phyloP scores from a whole-genome alignment of 2,329 filamentous ascomycete species.

The Parastagonospora nodorum region DNA sequence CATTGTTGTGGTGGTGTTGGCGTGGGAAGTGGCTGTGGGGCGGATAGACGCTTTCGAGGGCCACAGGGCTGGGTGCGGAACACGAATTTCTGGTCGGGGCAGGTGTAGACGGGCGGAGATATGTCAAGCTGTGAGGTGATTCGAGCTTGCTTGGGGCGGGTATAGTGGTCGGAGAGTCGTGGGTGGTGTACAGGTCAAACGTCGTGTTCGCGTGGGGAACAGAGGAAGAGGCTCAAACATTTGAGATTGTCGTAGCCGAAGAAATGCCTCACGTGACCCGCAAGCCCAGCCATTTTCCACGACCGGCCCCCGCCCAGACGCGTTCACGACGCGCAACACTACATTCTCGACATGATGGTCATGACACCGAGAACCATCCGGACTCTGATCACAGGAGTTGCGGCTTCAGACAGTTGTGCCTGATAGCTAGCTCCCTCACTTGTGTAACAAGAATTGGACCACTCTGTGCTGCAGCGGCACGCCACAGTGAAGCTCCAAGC shows the following conservation, averaged over 20 bases:
- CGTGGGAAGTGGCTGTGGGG: conserved; percentile 23
- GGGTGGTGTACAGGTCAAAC: conserved; percentile 4
- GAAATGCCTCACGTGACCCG: neutral
- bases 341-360: neutral
- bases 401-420: no score
- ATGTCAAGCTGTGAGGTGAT: conserved; percentile 28
- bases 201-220: conserved; percentile 21
- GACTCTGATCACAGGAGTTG: no score
- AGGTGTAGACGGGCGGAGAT: conserved; percentile 24
- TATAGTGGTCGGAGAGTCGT: conserved; percentile 10
- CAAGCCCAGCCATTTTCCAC: neutral
- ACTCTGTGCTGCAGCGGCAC: no score
- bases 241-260: conserved; percentile 16
- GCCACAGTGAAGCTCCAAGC: no score
- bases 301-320: neutral
- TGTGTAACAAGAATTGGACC: no score
- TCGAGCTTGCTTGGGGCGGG: conserved; percentile 15
- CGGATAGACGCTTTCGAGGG: conserved; percentile 29
- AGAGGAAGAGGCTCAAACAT: conserved; percentile 22
- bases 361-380: no score
- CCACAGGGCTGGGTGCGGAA: conserved; percentile 30
- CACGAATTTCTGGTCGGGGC: conserved; percentile 19
- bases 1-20: conserved; percentile 40
- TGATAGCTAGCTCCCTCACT: no score
- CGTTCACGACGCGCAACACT: conserved; percentile 1